A percentile compares a stretch with the other conserved stretches of the same genome.
Conservation (phyloP, 2,329 filamentous ascomycete genomes). For the Balansia obtecta region DNA sequence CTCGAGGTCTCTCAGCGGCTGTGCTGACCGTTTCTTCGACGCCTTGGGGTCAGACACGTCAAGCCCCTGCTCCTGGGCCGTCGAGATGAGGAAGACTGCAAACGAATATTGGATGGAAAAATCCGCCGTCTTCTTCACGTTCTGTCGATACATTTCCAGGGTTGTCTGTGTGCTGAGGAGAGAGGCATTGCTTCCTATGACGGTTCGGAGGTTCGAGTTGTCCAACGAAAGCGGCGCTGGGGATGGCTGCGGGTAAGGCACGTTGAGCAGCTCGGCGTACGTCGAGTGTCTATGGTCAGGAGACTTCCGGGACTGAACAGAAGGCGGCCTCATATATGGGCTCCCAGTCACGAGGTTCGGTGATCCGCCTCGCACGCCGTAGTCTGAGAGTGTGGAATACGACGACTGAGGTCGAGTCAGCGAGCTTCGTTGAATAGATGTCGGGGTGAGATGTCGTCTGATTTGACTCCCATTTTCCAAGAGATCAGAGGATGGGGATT, state of each 20-base stretch:
- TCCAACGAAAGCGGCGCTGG: conserved; percentile 58
- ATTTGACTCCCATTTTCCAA: conserved; percentile 37
- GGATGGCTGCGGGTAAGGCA: conserved; percentile 69
- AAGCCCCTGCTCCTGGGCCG: conserved; percentile 66
- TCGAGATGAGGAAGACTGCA: conserved; percentile 84
- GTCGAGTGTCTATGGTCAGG: conserved; percentile 41
- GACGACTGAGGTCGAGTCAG: conserved; percentile 60
- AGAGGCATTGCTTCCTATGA: conserved; percentile 80
- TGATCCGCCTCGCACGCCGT: conserved; percentile 50
- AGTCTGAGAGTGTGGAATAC: conserved; percentile 64
- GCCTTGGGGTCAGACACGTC: conserved; percentile 34
- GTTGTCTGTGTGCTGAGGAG: conserved; percentile 86
- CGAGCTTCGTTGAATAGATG: conserved; percentile 41
- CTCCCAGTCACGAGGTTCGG: conserved; percentile 32
- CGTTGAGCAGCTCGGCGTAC: conserved; percentile 49
- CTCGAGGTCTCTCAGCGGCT: conserved; percentile 33
- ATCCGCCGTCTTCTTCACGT: conserved; percentile 95
- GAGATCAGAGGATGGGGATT: conserved; percentile 37
- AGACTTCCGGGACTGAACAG: conserved; percentile 39
- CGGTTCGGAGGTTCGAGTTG: conserved; percentile 67
- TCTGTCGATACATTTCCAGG: conserved; percentile 91
- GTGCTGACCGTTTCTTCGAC: conserved; percentile 31
- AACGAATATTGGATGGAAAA: conserved; percentile 89
- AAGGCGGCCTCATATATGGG: conserved; percentile 33
- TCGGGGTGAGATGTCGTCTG: conserved; percentile 52